Base-by-base conservation (phyloP, 208 protist genomes). In the Wallacemonas collosoma region DNA sequence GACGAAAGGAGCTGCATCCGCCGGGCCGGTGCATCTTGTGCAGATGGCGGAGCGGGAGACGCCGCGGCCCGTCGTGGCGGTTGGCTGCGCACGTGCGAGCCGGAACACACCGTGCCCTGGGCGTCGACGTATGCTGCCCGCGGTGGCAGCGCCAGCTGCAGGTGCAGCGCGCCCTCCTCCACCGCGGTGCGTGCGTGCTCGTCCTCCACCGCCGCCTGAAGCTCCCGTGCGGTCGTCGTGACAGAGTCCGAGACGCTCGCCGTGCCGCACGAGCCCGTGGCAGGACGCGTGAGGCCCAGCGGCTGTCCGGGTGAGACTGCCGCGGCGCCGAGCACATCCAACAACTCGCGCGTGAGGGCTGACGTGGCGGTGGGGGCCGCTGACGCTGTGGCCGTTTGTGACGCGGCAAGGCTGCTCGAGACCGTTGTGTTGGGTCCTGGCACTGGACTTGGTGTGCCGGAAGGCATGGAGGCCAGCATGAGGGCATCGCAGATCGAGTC, bases 401-500 rank as follows among this genome's bases (percentile, higher is more conserved):
- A 1, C 9, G 43, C 12, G 15, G 41, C 5, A 38, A n/a, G 14
- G 53, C 9, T 57, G 53, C 26, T 26, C 26, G 26, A 26, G 26
- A 26, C 26, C 26, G 26, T 26, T 26, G 26, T 26, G 26, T 26
- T 26, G 26, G 26, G 26, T 26, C 26, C 26, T 26, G 8, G 53
- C 53, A n/a, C 17, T 5, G 53, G 53, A n/a, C 53, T 57, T 8
- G 53, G 53, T 5, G 53, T 57, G 15, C 11, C 14, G 14, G 60
- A 4, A 9, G 60, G 40, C 41, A 51, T 6, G n/a, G 60, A 65
- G 43, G 41, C 43, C n/a, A 44, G 60, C 26, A 36, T 41, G 6
- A 65, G 60, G 41, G 60, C 60, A 48, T 65, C 60, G 43, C 60
- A 65, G 60, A 65, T 8, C 60, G 60, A 65, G 60, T 65, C 60